These are phyloP conservation scores for Hygrocybe punicea DNA, from an alignment of 768 basidiomycete species.

Conservation along the genomic window DNA sequence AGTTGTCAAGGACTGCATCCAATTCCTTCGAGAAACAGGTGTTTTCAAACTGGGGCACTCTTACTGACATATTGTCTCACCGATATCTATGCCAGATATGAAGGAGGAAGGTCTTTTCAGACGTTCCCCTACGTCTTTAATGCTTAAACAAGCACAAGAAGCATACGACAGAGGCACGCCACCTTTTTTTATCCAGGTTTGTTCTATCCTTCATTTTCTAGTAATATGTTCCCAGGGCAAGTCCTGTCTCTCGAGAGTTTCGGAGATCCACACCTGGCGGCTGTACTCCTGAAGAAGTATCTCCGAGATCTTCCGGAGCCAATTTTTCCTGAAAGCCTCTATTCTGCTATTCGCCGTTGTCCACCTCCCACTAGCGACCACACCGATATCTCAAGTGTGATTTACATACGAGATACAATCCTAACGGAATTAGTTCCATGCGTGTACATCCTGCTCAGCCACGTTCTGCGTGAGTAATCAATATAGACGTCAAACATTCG, in stretches of 20 bases:
- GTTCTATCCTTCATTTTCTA: neutral
- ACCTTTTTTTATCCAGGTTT: neutral
- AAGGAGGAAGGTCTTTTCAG: slow-evolving; percentile 78
- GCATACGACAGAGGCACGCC: slow-evolving; percentile 76
- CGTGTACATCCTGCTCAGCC: slow-evolving; percentile 68
- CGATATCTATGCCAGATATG: slow-evolving; percentile 44
- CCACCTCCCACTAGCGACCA: slow-evolving; percentile 53
- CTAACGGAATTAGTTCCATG: slow-evolving; percentile 69
- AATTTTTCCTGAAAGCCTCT: slow-evolving; percentile 68
- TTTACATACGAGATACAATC: slow-evolving; percentile 66
- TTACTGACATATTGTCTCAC: neutral
- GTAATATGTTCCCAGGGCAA: slow-evolving; percentile 49
- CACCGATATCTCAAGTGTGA: slow-evolving; percentile 54
- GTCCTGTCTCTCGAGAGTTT: slow-evolving; percentile 77
- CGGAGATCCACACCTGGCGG: slow-evolving; percentile 74
- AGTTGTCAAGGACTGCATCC: slow-evolving; percentile 71
- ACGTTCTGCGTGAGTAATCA: slow-evolving; percentile 54
- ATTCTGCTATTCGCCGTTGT: slow-evolving; percentile 64
- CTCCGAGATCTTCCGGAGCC: slow-evolving; percentile 76
- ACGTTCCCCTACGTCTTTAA: slow-evolving; percentile 67
- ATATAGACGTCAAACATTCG: too few relatives aligned
- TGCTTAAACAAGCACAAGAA: slow-evolving; percentile 72
- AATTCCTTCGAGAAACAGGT: slow-evolving; percentile 65
- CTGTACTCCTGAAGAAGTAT: slow-evolving; percentile 84
- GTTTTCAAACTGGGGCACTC: slow-evolving; percentile 16